Base-by-base conservation (phyloP, 129 eudicot species). In the Silybum marianum region DNA sequence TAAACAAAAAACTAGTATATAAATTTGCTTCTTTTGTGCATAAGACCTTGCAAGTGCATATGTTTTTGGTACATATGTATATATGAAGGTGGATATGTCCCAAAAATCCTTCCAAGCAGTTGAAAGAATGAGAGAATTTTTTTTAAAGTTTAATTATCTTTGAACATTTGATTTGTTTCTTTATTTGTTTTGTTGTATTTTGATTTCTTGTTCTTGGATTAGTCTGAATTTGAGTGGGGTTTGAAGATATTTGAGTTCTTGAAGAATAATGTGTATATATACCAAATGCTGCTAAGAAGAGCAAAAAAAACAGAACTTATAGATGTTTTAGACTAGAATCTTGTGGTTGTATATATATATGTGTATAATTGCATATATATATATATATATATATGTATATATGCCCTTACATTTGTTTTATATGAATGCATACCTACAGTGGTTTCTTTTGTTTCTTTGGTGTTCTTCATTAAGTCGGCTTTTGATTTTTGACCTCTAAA, bases 41-140 rank as follows among this genome's bases (percentile, higher is more conserved):
- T 67, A 83, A 83, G 86, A 83, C 85, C 74, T 85, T 78, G 24
- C 77, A 32, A 32, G 81, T 84, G 83, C 88, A 80, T 72, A 76
- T 76, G 86, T 69, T 40, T 4, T 80, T 51, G 71, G 86, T 78
- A 75, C 73, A 80, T 78, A 84, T 81, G 78, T 77, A 18, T 2
- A 12, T 69, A 48, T 70, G 82, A 25, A 32, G 74, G 78, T 71
- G 73, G 68, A 38, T 76, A 48, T 7, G 3, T 79, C 42, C 74
- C 24, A 34, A 22, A 71, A 71, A 82, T 74, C 40, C 82, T 79
- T 83, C 74, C 74, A 75, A 24, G 84, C 32, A 51, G 62, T 63
- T 77, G 7, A 21, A 69, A 30, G 81, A 34, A 65, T 71, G 34
- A 67, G 58, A 48, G 30, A 28, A n/a, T n/a, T n/a, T 66, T 54